These are phyloP conservation scores for Talaromyces rugulosus DNA, from an alignment of 2,329 filamentous ascomycete genomes.

Conservation along the genomic window DNA sequence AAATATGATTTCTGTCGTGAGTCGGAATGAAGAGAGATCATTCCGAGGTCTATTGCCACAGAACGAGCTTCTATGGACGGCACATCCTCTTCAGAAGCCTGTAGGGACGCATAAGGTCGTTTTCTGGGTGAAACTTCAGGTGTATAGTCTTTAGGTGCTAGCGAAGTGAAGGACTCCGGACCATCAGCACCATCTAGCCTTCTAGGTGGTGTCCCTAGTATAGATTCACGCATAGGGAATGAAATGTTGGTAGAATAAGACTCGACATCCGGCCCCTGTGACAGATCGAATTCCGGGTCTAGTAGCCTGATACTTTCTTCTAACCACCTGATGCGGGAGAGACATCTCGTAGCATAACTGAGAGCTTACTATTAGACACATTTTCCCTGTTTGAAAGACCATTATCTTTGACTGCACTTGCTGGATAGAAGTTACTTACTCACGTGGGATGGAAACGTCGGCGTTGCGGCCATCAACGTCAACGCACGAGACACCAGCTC, in stretches of 20 bases:
- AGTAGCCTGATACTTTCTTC: constrained; percentile 26
- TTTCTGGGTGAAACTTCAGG: constrained; percentile 10
- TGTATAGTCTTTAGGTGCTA: neutral
- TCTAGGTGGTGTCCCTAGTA: neutral
- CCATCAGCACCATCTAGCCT: neutral
- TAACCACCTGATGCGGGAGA: constrained; percentile 31
- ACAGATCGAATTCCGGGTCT: constrained; percentile 27
- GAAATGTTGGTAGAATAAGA: constrained; percentile 8
- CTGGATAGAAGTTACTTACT: constrained; percentile 19
- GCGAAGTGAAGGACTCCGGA: neutral
- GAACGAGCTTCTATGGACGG: constrained; percentile 23
- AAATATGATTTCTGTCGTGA: constrained; percentile 35
- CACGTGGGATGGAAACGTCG: constrained; percentile 30
- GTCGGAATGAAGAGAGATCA: constrained; percentile 37
- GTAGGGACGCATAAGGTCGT: constrained; percentile 16
- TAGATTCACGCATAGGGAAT: neutral
- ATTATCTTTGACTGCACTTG: too few relatives aligned
- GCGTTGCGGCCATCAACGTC: constrained; percentile 38
- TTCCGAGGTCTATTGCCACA: constrained; percentile 32
- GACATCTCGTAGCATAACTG: constrained; percentile 22
- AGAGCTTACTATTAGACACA: neutral
- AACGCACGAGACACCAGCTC: constrained; percentile 31
- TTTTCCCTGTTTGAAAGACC: too few relatives aligned
- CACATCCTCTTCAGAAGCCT: constrained; percentile 14
- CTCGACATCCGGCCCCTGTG: constrained; percentile 24